Evolutionary conservation across 2,329 filamentous ascomycete genomes (phyloP).

Genomic region (Aureobasidium sp.): DNA sequence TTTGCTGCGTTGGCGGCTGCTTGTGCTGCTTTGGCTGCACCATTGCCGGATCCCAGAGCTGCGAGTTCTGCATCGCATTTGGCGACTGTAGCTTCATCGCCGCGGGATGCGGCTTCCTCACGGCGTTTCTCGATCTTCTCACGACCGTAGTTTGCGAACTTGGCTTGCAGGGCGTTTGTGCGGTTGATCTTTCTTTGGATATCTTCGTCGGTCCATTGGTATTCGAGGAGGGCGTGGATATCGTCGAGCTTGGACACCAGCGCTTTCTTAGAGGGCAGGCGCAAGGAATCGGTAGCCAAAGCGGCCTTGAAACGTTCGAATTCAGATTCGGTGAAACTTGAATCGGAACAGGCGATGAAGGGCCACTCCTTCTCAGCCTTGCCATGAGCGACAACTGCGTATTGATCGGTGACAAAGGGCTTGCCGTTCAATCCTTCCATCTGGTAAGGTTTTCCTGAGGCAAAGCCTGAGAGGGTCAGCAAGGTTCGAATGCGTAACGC

Average conservation of each 20-base stretch:
- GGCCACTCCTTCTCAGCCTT: constrained; percentile 78
- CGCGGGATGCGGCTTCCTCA: constrained; percentile 55
- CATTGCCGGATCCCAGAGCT: constrained; percentile 58
- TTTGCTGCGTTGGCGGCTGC: constrained; percentile 46
- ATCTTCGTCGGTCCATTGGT: constrained; percentile 74
- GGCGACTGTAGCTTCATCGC: constrained; percentile 51
- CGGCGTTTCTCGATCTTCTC: constrained; percentile 57
- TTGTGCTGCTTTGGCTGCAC: constrained; percentile 21
- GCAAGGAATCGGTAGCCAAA: constrained; percentile 62
- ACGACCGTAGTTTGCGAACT: constrained; percentile 55
- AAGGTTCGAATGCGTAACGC: neutral
- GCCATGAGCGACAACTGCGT: constrained; percentile 72
- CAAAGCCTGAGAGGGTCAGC: constrained; percentile 47
- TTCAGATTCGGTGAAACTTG: constrained; percentile 68
- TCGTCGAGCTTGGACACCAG: constrained; percentile 67
- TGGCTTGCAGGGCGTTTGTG: constrained; percentile 57
- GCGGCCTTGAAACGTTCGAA: constrained; percentile 72
- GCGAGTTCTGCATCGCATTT: constrained; percentile 42
- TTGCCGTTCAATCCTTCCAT: constrained; percentile 68
- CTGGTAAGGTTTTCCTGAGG: constrained; percentile 71
- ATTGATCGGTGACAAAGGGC: constrained; percentile 75
- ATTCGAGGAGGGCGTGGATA: constrained; percentile 71
- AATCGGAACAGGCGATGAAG: constrained; percentile 84
- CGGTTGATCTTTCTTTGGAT: constrained; percentile 70
- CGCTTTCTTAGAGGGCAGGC: constrained; percentile 63